Percentiles rank a stretch among this genome's conserved stretches.
Evolutionary conservation across 805 yeast species (phyloP).

Genomic region (Candida wancherniae): DNA sequence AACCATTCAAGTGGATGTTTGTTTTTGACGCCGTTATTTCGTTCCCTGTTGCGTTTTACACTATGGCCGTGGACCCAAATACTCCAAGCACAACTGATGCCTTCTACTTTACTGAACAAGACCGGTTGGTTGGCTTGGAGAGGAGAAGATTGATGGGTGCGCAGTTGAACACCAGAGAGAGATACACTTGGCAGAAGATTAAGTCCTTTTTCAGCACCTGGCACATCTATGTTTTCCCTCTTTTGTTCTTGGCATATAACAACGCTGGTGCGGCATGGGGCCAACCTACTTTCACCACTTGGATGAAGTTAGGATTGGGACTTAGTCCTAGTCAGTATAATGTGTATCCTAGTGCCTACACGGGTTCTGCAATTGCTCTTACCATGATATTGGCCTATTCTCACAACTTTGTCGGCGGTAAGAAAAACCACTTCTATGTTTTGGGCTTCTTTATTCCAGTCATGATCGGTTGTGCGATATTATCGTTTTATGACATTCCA

Average conservation of each 20-base stretch:
- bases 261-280: slow-evolving; percentile 28
- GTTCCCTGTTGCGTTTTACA: slow-evolving; percentile 29
- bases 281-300: slow-evolving; percentile 42
- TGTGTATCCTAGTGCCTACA: slow-evolving; percentile 36
- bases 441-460: slow-evolving; percentile 33
- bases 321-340: slow-evolving; percentile 33
- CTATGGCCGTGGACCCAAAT: slow-evolving; percentile 30
- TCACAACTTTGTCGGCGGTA: slow-evolving; percentile 33
- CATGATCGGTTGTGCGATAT: slow-evolving; percentile 38
- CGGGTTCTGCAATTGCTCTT: slow-evolving; percentile 35
- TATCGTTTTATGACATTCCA: slow-evolving; percentile 48
- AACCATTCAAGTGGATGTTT: slow-evolving; percentile 34
- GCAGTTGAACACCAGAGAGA: slow-evolving; percentile 34
- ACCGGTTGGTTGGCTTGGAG: slow-evolving; percentile 40
- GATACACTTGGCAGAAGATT: slow-evolving; percentile 37
- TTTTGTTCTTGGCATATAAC: slow-evolving; percentile 34
- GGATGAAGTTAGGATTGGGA: slow-evolving; percentile 38
- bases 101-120: slow-evolving; percentile 25
- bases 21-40: slow-evolving; percentile 32
- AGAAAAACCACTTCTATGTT: slow-evolving; percentile 33
- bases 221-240: slow-evolving; percentile 45
- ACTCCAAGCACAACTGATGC: slow-evolving; percentile 33
- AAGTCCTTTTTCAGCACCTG: slow-evolving; percentile 43
- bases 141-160: slow-evolving; percentile 34
- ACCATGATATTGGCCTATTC: slow-evolving; percentile 32